Percentiles rank a stretch among this genome's conserved stretches.
These are phyloP conservation scores for Phalaenopsis aphrodite DNA, from an alignment of 106 monocot genomes.

Conservation along the genomic window DNA sequence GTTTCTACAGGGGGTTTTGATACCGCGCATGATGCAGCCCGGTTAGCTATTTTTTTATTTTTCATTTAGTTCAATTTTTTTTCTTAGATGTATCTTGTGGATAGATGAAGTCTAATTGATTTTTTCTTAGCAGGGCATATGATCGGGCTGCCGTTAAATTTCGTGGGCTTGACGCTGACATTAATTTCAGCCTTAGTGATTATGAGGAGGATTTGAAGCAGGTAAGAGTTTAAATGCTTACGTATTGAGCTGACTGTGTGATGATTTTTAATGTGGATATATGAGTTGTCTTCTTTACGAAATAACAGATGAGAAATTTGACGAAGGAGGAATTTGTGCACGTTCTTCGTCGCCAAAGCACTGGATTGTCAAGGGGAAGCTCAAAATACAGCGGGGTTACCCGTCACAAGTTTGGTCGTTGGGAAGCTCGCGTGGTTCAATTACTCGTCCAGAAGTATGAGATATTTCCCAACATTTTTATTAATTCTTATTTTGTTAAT, in stretches of 20 bases:
- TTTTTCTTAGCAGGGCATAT: slow-evolving; percentile 24
- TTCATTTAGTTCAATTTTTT: not conserved
- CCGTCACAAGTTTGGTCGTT: slow-evolving; percentile 40
- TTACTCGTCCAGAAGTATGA: slow-evolving; percentile 40
- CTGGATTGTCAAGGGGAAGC: slow-evolving; percentile 41
- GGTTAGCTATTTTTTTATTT: slow-evolving; percentile 13
- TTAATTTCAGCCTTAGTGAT: slow-evolving; percentile 35
- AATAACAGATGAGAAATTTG: slow-evolving; percentile 34
- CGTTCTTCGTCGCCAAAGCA: slow-evolving; percentile 37
- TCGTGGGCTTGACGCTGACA: slow-evolving; percentile 41
- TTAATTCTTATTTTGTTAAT: not conserved
- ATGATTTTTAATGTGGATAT: not conserved
- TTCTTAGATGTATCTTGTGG: no score
- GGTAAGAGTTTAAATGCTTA: slow-evolving; percentile 7
- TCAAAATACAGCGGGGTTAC: slow-evolving; percentile 48
- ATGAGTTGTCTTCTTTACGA: not conserved
- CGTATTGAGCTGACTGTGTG: not conserved
- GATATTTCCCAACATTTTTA: not conserved
- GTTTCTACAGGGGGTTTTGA: slow-evolving; percentile 70
- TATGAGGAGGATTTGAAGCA: slow-evolving; percentile 50
- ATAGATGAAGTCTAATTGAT: not conserved
- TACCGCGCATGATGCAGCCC: slow-evolving; percentile 65
- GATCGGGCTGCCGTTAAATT: slow-evolving; percentile 52
- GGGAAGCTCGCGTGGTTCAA: slow-evolving; percentile 52
- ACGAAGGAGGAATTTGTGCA: slow-evolving; percentile 50